Percentiles rank a stretch among this genome's conserved stretches.
Evolutionary conservation across 192 early-diverging fungal species (phyloP).

Genomic region (Phlyctochytrium bullatum): DNA sequence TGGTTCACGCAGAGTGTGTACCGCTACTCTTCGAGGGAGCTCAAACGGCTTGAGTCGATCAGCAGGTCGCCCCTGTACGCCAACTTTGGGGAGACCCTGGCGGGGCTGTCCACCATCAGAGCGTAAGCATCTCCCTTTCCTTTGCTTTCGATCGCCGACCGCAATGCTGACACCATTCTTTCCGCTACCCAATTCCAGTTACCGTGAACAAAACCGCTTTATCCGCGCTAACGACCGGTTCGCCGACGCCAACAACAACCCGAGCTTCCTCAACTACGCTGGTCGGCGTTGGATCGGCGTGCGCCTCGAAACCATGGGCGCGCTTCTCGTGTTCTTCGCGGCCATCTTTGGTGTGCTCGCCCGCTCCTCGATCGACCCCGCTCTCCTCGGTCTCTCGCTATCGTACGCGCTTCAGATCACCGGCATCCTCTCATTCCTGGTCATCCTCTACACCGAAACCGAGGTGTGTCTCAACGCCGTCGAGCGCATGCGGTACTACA

Average conservation of each 20-base stretch:
- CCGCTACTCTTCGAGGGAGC: conserved; percentile 30
- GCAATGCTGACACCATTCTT: no score
- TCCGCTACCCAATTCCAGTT: no score
- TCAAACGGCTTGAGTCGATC: conserved; percentile 41
- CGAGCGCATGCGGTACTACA: conserved; percentile 52
- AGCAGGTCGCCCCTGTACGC: conserved; percentile 59
- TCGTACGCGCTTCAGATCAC: conserved; percentile 79
- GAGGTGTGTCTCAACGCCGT: conserved; percentile 60
- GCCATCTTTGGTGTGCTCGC: conserved; percentile 68
- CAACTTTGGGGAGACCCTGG: conserved; percentile 73
- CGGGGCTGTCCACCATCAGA: conserved; percentile 80
- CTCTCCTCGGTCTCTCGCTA: conserved; percentile 68
- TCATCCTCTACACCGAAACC: conserved; percentile 71
- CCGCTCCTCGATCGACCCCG: conserved; percentile 47
- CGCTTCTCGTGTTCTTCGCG: conserved; percentile 72
- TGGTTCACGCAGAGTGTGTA: conserved; percentile 32
- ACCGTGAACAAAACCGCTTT: conserved; percentile 81
- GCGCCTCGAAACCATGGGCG: conserved; percentile 78
- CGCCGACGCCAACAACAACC: conserved; percentile 73
- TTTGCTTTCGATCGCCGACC: no score
- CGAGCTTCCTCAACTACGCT: conserved; percentile 71
- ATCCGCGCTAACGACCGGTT: conserved; percentile 59
- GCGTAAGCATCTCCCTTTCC: conserved; percentile 52
- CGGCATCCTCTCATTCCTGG: conserved; percentile 72
- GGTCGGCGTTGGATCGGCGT: conserved; percentile 70